These are phyloP conservation scores for Chiua virens DNA, from an alignment of 768 basidiomycete genomes.

Conservation along the genomic window DNA sequence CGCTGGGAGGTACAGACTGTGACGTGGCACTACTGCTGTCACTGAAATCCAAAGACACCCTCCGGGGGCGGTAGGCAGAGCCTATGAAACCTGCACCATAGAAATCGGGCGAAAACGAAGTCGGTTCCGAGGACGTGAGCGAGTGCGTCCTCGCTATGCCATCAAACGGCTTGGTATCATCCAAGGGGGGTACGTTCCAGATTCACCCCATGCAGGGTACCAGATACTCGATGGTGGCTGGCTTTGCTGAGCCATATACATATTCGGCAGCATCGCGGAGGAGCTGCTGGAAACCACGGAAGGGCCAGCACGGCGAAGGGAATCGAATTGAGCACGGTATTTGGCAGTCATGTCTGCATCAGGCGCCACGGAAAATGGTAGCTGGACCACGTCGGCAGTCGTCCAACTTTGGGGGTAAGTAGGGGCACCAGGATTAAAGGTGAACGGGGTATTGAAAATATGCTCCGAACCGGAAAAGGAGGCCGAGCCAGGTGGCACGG, in stretches of 20 bases:
- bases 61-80: slow-evolving; percentile 31
- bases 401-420: slow-evolving; percentile 18
- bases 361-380: slow-evolving; percentile 19
- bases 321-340: slow-evolving; percentile 48
- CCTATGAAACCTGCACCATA: slow-evolving; percentile 21
- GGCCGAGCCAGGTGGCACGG: slow-evolving; percentile 24
- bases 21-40: slow-evolving; percentile 45
- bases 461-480: slow-evolving; percentile 25
- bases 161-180: slow-evolving; percentile 31
- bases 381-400: slow-evolving; percentile 18
- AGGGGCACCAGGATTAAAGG: slow-evolving; percentile 25
- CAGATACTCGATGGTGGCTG: slow-evolving; percentile 17
- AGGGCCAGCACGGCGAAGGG: slow-evolving; percentile 36
- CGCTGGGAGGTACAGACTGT: slow-evolving; percentile 52
- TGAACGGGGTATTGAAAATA: slow-evolving; percentile 33
- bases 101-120: slow-evolving; percentile 21
- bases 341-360: slow-evolving; percentile 46
- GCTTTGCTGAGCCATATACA: slow-evolving; percentile 21
- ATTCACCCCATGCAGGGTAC: slow-evolving; percentile 29
- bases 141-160: slow-evolving; percentile 19
- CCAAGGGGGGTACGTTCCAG: slow-evolving; percentile 22
- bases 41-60: slow-evolving; percentile 38
- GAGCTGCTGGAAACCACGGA: slow-evolving; percentile 6
- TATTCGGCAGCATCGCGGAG: slow-evolving; percentile 4
- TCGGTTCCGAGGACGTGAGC: slow-evolving; percentile 19